phyloP scores from a whole-genome alignment of 768 basidiomycete species.

The Calocera viscosa region DNA sequence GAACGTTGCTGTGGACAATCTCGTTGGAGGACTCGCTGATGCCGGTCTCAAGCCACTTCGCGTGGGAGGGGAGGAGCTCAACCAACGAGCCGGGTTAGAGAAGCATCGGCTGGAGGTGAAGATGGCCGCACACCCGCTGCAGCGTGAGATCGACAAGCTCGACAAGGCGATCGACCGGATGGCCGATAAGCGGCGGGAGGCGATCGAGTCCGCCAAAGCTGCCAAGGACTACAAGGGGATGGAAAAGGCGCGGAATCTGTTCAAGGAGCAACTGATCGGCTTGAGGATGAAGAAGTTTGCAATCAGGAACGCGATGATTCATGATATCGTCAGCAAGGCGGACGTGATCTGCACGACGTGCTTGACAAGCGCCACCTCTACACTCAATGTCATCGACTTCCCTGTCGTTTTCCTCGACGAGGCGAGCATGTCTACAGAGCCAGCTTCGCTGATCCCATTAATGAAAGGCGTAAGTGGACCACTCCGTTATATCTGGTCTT shows the following conservation, averaged over 20 bases:
- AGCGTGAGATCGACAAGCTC: slow-evolving; percentile 33
- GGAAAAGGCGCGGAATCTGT: background rate
- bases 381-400: slow-evolving; percentile 66
- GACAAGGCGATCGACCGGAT: background rate
- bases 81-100: slow-evolving; percentile 42
- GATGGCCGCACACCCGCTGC: slow-evolving; percentile 48
- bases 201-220: slow-evolving; percentile 30
- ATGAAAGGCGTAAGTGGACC: slow-evolving; percentile 73
- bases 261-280: slow-evolving; percentile 26
- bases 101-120: slow-evolving; percentile 52
- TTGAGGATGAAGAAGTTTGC: slow-evolving; percentile 39
- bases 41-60: slow-evolving; percentile 62
- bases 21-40: slow-evolving; percentile 58
- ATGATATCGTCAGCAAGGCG: slow-evolving; percentile 46
- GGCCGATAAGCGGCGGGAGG: slow-evolving; percentile 10
- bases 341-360: slow-evolving; percentile 87
- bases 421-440: slow-evolving; percentile 93
- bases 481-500: slow-evolving; percentile 12
- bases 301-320: slow-evolving; percentile 34
- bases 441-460: slow-evolving; percentile 76
- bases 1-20: slow-evolving; percentile 84
- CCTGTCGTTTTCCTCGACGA: slow-evolving; percentile 91
- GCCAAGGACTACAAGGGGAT: background rate
- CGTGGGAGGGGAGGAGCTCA: slow-evolving; percentile 48
- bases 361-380: slow-evolving; percentile 55